phyloP scores from a whole-genome alignment of 257 asterid genomes.

The Salvia miltiorrhiza region DNA sequence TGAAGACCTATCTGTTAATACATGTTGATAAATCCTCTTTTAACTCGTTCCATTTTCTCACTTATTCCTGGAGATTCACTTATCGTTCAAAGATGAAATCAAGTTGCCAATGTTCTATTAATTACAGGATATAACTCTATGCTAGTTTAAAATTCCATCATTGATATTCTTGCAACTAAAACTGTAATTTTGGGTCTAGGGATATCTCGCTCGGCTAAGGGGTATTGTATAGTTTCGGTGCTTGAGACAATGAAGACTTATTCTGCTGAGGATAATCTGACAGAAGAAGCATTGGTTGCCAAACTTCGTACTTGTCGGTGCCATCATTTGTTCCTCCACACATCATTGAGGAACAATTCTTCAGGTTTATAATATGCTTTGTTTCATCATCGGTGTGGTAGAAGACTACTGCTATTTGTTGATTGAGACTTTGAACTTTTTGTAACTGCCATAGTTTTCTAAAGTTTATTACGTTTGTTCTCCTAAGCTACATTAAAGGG shows the following conservation, averaged over 20 bases:
- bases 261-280: slow-evolving; percentile 86
- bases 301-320: slow-evolving; percentile 86
- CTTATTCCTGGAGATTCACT: background rate
- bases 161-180: background rate
- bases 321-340: slow-evolving; percentile 83
- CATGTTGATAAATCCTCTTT: background rate
- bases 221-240: slow-evolving; percentile 76
- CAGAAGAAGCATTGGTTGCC: slow-evolving; percentile 94
- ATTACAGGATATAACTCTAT: background rate
- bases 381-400: slow-evolving; percentile 11
- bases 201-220: slow-evolving; percentile 93
- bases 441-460: background rate
- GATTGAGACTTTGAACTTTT: background rate
- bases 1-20: background rate
- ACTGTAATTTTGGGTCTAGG: slow-evolving; percentile 43
- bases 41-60: slow-evolving; percentile 8
- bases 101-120: background rate
- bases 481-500: too few species aligned
- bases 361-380: slow-evolving; percentile 56
- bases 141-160: background rate
- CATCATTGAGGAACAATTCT: slow-evolving; percentile 70
- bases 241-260: slow-evolving; percentile 93
- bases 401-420: slow-evolving; percentile 3
- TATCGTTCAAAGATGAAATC: background rate
- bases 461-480: background rate